Evolutionary conservation across 164 flowering plant genomes (phyloP).

Genomic region (Hamamelis virginiana): DNA sequence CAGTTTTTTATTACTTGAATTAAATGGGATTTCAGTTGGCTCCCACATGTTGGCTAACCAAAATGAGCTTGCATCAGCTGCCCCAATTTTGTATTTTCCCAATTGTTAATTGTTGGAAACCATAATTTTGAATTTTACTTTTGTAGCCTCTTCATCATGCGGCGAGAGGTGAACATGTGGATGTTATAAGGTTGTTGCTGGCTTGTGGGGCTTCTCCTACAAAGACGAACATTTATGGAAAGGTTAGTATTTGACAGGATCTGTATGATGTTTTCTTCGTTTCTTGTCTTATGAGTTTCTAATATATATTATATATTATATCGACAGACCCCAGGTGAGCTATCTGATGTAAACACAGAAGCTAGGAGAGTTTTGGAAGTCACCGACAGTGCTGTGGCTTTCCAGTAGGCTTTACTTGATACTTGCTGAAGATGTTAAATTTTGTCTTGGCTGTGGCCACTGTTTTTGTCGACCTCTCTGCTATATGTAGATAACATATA

Average conservation of each 20-base stretch:
- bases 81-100: neutral
- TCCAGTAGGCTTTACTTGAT: constrained; percentile 3
- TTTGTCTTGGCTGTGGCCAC: neutral
- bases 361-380: constrained; percentile 53
- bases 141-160: constrained; percentile 93
- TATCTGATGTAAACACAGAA: constrained; percentile 56
- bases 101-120: neutral
- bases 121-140: neutral
- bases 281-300: neutral
- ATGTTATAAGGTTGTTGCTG: constrained; percentile 56
- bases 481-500: neutral
- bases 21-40: too few species aligned
- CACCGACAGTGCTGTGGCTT: constrained; percentile 18
- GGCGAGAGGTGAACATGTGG: constrained; percentile 78
- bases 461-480: neutral
- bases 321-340: constrained; percentile 54
- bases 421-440: neutral
- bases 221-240: constrained; percentile 56
- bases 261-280: neutral
- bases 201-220: constrained; percentile 67
- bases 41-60: too few species aligned
- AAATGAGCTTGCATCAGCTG: neutral
- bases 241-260: constrained; percentile 41
- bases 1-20: too few species aligned
- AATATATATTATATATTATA: neutral